Evolutionary conservation across 208 protist genomes (phyloP).

Genomic region (Acanthamoeba royreba): DNA sequence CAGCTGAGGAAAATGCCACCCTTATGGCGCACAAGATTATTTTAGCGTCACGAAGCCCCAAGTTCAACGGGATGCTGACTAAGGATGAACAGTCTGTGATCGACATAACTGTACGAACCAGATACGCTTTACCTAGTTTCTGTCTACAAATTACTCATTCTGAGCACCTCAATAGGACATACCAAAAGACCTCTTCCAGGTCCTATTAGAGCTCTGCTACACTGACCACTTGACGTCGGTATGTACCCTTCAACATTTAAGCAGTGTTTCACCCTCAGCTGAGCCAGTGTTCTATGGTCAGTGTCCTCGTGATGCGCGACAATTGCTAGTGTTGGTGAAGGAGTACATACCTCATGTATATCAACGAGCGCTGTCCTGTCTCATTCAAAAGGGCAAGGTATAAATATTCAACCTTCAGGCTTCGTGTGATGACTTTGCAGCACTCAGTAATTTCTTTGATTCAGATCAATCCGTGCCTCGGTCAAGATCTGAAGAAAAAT

Average conservation of each 20-base stretch:
- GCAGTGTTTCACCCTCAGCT: background rate
- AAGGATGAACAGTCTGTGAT: background rate
- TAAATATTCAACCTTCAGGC: no score
- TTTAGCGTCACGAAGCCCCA: background rate
- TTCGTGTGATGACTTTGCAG: background rate
- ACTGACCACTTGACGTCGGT: constrained; percentile 13
- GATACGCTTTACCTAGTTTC: no score
- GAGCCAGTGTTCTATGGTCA: background rate
- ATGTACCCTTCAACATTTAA: background rate
- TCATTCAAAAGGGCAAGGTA: constrained; percentile 13
- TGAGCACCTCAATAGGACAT: no score
- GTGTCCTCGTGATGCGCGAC: background rate
- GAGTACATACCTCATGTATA: background rate
- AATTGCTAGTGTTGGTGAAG: background rate
- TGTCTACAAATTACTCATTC: no score
- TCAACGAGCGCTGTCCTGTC: background rate
- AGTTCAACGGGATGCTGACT: background rate
- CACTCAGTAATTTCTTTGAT: background rate
- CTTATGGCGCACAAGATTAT: constrained; percentile 13
- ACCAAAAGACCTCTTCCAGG: background rate
- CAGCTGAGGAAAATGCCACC: background rate
- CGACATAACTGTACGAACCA: background rate
- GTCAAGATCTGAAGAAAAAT: background rate
- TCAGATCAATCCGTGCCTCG: background rate
- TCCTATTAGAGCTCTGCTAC: constrained; percentile 1